phyloP scores from a whole-genome alignment of 192 early-diverging fungal species.

The Chytriomyces sp. region DNA sequence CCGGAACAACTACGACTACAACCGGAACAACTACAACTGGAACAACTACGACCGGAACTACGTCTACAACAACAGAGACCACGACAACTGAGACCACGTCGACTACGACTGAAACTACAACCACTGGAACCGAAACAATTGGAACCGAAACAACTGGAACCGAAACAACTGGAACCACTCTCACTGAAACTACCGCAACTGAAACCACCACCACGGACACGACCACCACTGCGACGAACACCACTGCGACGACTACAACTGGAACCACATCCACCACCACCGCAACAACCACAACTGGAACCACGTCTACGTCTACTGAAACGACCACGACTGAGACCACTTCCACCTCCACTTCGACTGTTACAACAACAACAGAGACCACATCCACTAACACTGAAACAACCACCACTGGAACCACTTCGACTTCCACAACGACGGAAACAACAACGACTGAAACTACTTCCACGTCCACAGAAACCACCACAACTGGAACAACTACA shows the following conservation, averaged over 20 bases:
- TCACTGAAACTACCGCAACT: neutral
- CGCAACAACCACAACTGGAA: slow-evolving; percentile 1
- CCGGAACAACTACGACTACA: neutral
- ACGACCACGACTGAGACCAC: neutral
- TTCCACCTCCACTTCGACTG: neutral
- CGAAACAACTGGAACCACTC: neutral
- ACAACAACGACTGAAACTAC: neutral
- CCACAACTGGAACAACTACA: neutral
- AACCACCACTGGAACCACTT: slow-evolving; percentile 11
- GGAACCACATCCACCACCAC: slow-evolving; percentile 6
- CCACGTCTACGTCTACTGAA: neutral
- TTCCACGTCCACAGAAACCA: neutral
- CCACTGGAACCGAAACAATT: neutral
- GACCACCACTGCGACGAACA: neutral
- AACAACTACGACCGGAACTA: neutral
- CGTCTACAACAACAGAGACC: slow-evolving; percentile 3
- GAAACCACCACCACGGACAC: neutral
- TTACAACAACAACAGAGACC: neutral
- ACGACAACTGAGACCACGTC: slow-evolving; percentile 7
- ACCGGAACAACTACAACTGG: neutral
- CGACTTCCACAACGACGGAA: slow-evolving; percentile 6
- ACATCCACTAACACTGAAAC: slow-evolving; percentile 3
- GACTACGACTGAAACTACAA: neutral
- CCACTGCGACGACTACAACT: too few species aligned
- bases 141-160: neutral